phyloP scores from a whole-genome alignment of 768 basidiomycete species.

The Pholiota microspora region DNA sequence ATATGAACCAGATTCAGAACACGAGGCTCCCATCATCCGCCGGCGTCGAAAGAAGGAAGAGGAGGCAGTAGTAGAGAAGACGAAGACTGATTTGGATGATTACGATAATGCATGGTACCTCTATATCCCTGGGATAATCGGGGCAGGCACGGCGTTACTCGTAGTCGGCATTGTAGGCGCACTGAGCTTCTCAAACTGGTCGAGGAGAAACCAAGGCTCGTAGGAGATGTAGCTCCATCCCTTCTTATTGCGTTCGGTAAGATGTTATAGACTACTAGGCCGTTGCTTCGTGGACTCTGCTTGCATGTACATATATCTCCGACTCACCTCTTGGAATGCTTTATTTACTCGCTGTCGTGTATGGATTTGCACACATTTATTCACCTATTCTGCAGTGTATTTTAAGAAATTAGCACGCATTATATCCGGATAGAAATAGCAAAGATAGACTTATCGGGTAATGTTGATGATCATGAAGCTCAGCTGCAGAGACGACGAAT shows the following conservation, averaged over 20 bases:
- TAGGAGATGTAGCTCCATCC: slow-evolving; percentile 20
- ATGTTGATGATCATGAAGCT: not conserved
- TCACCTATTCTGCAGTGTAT: no score
- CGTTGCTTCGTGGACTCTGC: not conserved
- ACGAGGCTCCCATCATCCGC: slow-evolving; percentile 37
- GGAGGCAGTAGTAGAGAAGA: slow-evolving; percentile 39
- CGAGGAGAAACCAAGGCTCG: slow-evolving; percentile 65
- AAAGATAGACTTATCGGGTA: not conserved
- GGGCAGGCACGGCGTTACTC: slow-evolving; percentile 80
- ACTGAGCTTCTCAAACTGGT: slow-evolving; percentile 69
- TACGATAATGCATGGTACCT: slow-evolving; percentile 78
- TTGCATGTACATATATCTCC: slow-evolving; percentile 4
- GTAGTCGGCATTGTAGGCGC: slow-evolving; percentile 79
- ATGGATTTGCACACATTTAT: not conserved
- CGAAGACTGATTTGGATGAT: slow-evolving; percentile 50
- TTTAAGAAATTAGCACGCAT: not conserved
- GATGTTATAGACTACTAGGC: not conserved
- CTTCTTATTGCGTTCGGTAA: not conserved
- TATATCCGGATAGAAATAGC: not conserved
- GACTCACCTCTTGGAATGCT: not conserved
- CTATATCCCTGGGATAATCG: slow-evolving; percentile 75
- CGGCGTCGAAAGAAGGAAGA: slow-evolving; percentile 60
- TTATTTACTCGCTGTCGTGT: not conserved
- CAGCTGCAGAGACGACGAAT: not conserved
- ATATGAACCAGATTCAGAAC: slow-evolving; percentile 32